Evolutionary conservation across 345 rosid genomes (phyloP), one percentile per base, ranked within the genome.

Genomic region (Mercurialis annua): DNA sequence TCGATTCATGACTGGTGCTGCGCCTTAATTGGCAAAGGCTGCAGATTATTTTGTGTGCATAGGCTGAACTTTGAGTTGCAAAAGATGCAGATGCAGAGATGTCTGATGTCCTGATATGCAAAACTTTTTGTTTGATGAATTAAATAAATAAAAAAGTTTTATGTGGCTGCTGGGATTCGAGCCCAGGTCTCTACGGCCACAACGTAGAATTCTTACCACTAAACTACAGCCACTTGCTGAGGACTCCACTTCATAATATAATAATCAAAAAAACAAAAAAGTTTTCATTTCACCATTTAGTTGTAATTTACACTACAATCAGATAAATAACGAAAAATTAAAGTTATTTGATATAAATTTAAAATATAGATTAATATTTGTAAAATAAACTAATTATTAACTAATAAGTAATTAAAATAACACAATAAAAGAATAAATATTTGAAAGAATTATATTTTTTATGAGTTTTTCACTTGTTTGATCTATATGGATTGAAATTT

Each of bases 101-200:
- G 27, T 21, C 12, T 40, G 1, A 26, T 24, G 4, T 24, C 44
- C 9, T 10, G 26, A 50, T 50, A 3, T 0, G 0, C n/a, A n/a
- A n/a, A 50, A n/a, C 0, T 50, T 2, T n/a, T 50, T 5, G 7
- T 18, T 6, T 14, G 10, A 5, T 20, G 27, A 10, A 21, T 12
- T 53, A 4, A 27, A n/a, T n/a, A 27, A 50, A 50, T 8, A 0
- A 53, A 0, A 40, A 9, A 40, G 5, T 3, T 1, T 4, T 6
- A 1, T 86, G 88, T 82, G 90, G 92, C 92, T 86, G 88, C 83
- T 90, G 85, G 90, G 92, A 88, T 85, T 90, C 89, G 86, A 88
- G 89, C 90, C 89, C 83, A 85, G 87, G 85, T 87, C 93, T 84
- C 86, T 81, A 92, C 85, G 88, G 91, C 89, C 90, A 88, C 90